Evolutionary conservation across 2,329 filamentous ascomycete species (phyloP), one percentile per base, ranked within the genome.

Genomic region (Coniochaeta pulveracea): DNA sequence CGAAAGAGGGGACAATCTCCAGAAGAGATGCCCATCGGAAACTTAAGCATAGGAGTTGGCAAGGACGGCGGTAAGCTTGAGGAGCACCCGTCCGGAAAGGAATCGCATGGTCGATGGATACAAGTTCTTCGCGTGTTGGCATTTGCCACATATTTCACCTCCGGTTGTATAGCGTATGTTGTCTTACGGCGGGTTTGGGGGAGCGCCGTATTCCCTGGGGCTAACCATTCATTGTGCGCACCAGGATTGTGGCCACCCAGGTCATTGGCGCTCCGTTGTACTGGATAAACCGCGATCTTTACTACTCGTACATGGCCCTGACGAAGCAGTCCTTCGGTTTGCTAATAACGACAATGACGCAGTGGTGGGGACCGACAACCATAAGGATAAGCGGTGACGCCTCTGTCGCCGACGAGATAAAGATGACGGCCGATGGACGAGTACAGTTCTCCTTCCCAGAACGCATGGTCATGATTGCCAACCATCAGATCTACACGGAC

Each of bases 401-500:
- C 33, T 85, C 80, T 18, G 82, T 93, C 42, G 69, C 76, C 6
- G 80, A 76, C 11, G 81, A 93, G 57, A 72, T 93, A 34, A 66
- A 64, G 40, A 66, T 78, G 41, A 80, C 75, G 5, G 55, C 66
- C 3, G 81, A 86, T 48, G 85, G 85, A 10, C 72, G 76, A 34
- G 68, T 93, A 22, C 67, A 85, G 47, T 86, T 84, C 52, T 66
- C 74, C 42, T 93, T 93, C 43, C 84, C 85, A 1, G 79, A 91
- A 49, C 72, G 85, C 31, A 62, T 93, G 49, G 70, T 93, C 17
- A 62, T 93, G 58, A 83, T 93, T 53, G 85, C 85, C 17, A 93
- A 93, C 51, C 85, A 93, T 50, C 84, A 71, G 71, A 77, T 93
- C 34, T 93, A 93, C 51, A 89, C 85, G 7, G 85, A 93, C 57